Evolutionary conservation across 2,329 filamentous ascomycete genomes (phyloP), one percentile per base, ranked within the genome.

Genomic region (Camptophora hylomeconis): DNA sequence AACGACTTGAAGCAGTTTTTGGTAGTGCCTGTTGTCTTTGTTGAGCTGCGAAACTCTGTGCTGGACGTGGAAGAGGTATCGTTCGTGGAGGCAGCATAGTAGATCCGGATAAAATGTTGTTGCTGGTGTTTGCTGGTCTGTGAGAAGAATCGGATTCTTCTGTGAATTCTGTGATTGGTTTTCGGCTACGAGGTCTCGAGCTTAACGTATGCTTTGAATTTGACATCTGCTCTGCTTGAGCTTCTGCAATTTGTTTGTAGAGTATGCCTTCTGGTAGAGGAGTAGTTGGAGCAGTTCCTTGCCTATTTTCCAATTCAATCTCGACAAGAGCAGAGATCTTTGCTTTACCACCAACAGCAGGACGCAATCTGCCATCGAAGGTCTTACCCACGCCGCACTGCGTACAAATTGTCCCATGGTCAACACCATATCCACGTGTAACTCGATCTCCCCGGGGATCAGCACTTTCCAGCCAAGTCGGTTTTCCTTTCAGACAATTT

Each of bases 381-480:
- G 53, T 56, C 14, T 47, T 49, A 10, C 59, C 60, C 17, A 63
- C 56, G 8, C 60, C 60, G 33, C 58, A 61, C 18, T 58, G 49
- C 3, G 47, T 50, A 37, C 60, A 63, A 33, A 62, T 58, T 17
- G 51, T 47, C 29, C 57, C 53, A 26, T 55, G 53, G 13, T 60
- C 54, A 26, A 64, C 44, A 16, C 60, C 56, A 35, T 60, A 56
- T 3, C 59, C 59, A 13, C 46, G 40, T 20, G 50, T 42, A 42
- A 62, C 56, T 5, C 45, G 48, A 33, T 64, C 61, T n/a, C 61
- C 61, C 7, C 53, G 52, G 7, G 61, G 61, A 21, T 58, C 51
- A n/a, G 54, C 47, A 14, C 50, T 45, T 24, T 50, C 53, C 10
- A 64, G 46, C 57, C 60, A 65, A 4, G 46, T 31, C 4, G 61